Evolutionary conservation across 805 yeast genomes (phyloP), one percentile per base, ranked within the genome.

Genomic region (Naumovozyma castellii): DNA sequence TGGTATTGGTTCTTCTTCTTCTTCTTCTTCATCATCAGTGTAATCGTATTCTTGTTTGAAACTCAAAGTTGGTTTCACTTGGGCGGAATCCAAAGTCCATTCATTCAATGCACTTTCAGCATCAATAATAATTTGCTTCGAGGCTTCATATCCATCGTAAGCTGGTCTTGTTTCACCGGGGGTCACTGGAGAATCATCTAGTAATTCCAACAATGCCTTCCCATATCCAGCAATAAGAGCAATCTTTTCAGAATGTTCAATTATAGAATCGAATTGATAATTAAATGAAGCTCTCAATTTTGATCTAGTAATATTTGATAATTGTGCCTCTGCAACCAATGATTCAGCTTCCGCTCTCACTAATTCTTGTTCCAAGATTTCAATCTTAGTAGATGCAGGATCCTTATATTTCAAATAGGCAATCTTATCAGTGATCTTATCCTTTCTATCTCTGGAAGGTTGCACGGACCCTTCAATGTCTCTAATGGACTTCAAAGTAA

Each of bases 81-180:
- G 84, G 52, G 94, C 90, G 42, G 78, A 68, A 56, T 83, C 92
- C 54, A 82, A 73, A 49, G 94, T 83, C 94, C 94, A 83, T 38
- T 81, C 71, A 48, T 84, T 82, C 61, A 83, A 72, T 41, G 92
- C 87, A 49, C 76, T 78, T 67, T 83, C 94, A 48, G 87, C 85
- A 57, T 83, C 94, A 52, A 83, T 78, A 55, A 83, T 82, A 63
- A 83, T 83, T 67, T 83, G 94, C 68, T 82, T 83, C 32, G 90
- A 80, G 35, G 90, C 87, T 64, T 83, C 92, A 62, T 82, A 83
- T 51, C 94, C 94, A 55, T 83, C 94, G 62, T 83, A 83, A 43
- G 88, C 82, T 32, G 88, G 82, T 76, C 92, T 80, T 36, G 90
- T 82, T 69, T 84, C 94, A 71, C 94, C 94, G 43, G 94, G 94